Conservation (phyloP, 148 eudicot species). For the Bassia scoparia region DNA sequence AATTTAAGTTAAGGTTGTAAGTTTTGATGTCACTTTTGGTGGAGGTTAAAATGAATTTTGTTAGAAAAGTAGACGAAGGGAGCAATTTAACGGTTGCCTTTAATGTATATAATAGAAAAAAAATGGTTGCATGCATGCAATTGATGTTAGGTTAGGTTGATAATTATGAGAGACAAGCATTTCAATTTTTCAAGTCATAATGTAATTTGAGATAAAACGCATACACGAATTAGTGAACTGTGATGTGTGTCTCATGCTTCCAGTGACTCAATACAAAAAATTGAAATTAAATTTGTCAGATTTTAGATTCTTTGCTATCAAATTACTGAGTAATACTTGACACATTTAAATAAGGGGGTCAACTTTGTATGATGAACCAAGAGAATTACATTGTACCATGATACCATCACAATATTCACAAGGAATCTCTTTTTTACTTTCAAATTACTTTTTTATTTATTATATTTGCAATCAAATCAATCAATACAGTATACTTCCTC, state of each 20-base stretch:
- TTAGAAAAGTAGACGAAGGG: too few relatives aligned
- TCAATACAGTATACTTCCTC: too few relatives aligned
- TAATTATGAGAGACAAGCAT: neutral
- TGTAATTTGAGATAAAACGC: neutral
- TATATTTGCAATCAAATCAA: too few relatives aligned
- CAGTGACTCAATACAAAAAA: constrained; percentile 3
- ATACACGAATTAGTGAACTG: neutral
- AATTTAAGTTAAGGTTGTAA: too few relatives aligned
- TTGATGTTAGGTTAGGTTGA: neutral
- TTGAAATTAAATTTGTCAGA: constrained; percentile 2
- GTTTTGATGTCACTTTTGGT: too few relatives aligned
- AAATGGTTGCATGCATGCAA: constrained; percentile 6
- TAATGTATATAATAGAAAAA: too few relatives aligned
- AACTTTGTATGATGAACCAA: constrained; percentile 16
- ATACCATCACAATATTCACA: neutral
- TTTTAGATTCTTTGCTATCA: constrained; percentile 17
- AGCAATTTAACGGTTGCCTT: too few relatives aligned
- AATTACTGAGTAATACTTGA: neutral
- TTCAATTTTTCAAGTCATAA: neutral
- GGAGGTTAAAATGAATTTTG: too few relatives aligned
- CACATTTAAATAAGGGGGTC: neutral
- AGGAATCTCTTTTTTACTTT: neutral
- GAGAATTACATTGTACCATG: neutral
- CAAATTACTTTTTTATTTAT: too few relatives aligned
- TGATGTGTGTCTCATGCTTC: neutral